A percentile compares a stretch with the other conserved stretches of the same genome.
These are phyloP conservation scores for Solanum corneliomulleri DNA, from an alignment of 257 asterid species.

Conservation along the genomic window DNA sequence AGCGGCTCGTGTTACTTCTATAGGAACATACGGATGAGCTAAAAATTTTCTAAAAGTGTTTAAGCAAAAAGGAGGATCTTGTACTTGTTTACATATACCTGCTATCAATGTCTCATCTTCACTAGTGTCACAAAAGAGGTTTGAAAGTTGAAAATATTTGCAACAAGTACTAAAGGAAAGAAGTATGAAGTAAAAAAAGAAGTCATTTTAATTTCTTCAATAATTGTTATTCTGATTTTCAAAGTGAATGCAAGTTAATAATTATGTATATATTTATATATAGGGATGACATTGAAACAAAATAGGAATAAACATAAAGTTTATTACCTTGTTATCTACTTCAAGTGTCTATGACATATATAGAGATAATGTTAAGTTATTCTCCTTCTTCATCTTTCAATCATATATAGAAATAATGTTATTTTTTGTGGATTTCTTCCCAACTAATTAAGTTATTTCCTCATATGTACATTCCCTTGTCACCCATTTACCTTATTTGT, in stretches of 20 bases:
- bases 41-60: not conserved
- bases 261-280: not conserved
- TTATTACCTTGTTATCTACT: not conserved
- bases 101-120: not conserved
- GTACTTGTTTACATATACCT: not conserved
- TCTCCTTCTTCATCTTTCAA: not conserved
- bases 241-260: not conserved
- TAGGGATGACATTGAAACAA: not conserved
- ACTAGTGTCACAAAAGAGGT: not conserved
- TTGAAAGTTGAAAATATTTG: not conserved
- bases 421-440: not conserved
- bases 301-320: not conserved
- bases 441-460: not conserved
- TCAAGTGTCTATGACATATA: not conserved
- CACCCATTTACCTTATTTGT: not conserved
- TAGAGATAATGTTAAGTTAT: not conserved
- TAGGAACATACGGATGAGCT: not conserved
- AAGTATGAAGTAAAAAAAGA: not conserved
- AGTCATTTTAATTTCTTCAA: not conserved
- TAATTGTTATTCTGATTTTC: not conserved
- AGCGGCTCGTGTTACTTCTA: not conserved
- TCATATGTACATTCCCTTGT: not conserved
- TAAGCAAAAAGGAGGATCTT: not conserved
- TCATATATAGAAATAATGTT: not conserved
- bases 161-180: not conserved